Conservation (phyloP, 495 filamentous ascomycete species). For the Podospora appendiculata region DNA sequence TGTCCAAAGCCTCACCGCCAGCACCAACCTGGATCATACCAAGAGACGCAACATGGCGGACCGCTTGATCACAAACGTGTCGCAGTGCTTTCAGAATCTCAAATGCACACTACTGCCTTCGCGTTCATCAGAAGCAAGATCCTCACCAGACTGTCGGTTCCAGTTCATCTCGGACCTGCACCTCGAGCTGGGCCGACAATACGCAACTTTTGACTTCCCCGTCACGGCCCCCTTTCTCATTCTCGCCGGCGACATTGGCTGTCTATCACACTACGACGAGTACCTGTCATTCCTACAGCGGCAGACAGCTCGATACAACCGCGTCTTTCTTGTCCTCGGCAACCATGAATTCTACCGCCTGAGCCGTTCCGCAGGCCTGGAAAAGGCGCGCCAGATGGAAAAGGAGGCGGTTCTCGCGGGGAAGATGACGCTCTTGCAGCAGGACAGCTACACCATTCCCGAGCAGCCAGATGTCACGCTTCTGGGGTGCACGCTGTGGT, state of each 20-base stretch:
- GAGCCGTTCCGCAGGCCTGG: constrained; percentile 28
- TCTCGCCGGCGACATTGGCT: constrained; percentile 52
- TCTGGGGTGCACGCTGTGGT: constrained; percentile 53
- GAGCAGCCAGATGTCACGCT: constrained; percentile 35
- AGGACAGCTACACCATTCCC: background rate
- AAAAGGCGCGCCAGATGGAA: constrained; percentile 34
- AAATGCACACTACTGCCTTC: no score
- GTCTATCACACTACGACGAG: constrained; percentile 42
- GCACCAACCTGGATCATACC: no score
- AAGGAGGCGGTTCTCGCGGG: constrained; percentile 35
- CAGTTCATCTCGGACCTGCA: constrained; percentile 66
- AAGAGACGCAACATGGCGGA: no score
- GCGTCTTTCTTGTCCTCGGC: constrained; percentile 47
- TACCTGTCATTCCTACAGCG: constrained; percentile 44
- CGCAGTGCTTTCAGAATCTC: no score
- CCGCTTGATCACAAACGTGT: no score
- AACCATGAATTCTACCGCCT: constrained; percentile 54
- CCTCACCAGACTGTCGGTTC: constrained; percentile 15
- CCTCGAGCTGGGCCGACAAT: constrained; percentile 47
- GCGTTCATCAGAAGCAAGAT: no score
- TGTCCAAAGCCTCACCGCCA: no score
- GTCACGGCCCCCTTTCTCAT: constrained; percentile 41
- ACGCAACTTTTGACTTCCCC: constrained; percentile 40
- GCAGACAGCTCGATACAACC: constrained; percentile 35
- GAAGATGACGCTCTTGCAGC: constrained; percentile 40